phyloP scores from a whole-genome alignment of 345 rosid species.

The Bruguiera gymnorhiza region DNA sequence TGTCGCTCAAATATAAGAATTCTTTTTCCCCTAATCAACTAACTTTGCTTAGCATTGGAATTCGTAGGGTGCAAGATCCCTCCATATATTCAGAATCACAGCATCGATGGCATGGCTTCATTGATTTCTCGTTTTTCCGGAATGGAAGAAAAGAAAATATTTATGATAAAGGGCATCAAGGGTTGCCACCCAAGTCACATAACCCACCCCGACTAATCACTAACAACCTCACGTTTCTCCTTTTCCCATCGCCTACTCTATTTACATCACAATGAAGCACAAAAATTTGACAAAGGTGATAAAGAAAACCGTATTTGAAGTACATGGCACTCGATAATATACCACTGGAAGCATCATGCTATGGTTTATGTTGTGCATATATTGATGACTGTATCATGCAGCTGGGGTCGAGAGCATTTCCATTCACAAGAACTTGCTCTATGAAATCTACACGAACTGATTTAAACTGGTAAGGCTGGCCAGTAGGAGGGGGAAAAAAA shows the following conservation, averaged over 20 bases:
- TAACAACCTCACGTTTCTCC: neutral
- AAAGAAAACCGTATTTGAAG: neutral
- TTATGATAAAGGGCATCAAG: no score
- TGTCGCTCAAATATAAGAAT: no score
- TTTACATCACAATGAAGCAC: conserved; percentile 23
- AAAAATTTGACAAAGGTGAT: conserved; percentile 1
- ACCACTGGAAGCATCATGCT: conserved; percentile 14
- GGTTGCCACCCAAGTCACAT: no score
- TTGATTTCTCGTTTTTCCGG: no score
- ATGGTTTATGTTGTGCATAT: conserved; percentile 67
- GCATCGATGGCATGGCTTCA: no score
- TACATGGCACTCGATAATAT: conserved; percentile 14
- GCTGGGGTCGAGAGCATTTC: conserved; percentile 37
- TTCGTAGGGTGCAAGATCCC: no score
- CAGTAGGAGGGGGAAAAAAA: neutral
- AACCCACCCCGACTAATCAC: no score
- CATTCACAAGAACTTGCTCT: conserved; percentile 63
- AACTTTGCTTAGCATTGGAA: no score
- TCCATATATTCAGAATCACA: no score
- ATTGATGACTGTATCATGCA: conserved; percentile 42
- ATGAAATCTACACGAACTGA: conserved; percentile 63
- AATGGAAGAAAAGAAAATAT: no score
- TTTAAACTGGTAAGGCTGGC: conserved; percentile 52
- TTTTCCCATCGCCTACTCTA: conserved; percentile 10
- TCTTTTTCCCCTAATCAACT: no score